A percentile compares a stretch with the other conserved stretches of the same genome.
Conservation (phyloP, 768 basidiomycete species). For the Lactarius evosmus region DNA sequence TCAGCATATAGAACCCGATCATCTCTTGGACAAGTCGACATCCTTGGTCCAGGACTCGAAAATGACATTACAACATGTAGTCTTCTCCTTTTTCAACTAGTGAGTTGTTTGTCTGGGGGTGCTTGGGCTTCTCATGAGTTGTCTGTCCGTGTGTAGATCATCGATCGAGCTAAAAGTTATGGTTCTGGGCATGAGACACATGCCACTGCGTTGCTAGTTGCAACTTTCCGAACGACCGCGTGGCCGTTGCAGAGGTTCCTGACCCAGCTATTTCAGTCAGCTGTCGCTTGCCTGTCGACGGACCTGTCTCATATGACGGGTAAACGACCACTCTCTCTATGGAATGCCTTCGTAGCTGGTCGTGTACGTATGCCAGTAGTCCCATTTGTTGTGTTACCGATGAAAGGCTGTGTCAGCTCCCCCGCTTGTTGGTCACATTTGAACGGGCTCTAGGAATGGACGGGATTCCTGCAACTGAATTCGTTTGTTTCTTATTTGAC, state of each 20-base stretch:
- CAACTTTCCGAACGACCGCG: slow-evolving; percentile 56
- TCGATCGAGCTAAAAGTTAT: slow-evolving; percentile 21
- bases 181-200: slow-evolving; percentile 33
- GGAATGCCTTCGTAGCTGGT: slow-evolving; percentile 70
- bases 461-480: slow-evolving; percentile 50
- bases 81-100: slow-evolving; percentile 27
- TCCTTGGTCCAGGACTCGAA: slow-evolving; percentile 26
- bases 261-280: slow-evolving; percentile 62
- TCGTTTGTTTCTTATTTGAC: slow-evolving; percentile 42
- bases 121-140: not conserved
- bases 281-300: slow-evolving; percentile 60
- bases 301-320: slow-evolving; percentile 36
- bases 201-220: slow-evolving; percentile 52
- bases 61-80: slow-evolving; percentile 23
- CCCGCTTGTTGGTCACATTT: slow-evolving; percentile 54
- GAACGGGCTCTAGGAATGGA: slow-evolving; percentile 53
- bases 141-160: slow-evolving; percentile 7
- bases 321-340: slow-evolving; percentile 43
- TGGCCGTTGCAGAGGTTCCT: slow-evolving; percentile 65
- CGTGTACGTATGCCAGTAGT: slow-evolving; percentile 47
- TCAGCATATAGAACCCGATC: slow-evolving; percentile 16
- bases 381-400: slow-evolving; percentile 3
- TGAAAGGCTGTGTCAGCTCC: slow-evolving; percentile 45
- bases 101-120: slow-evolving; percentile 5
- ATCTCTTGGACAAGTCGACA: slow-evolving; percentile 26